phyloP scores from a whole-genome alignment of 345 rosid genomes.

The Corchorus capsularis region DNA sequence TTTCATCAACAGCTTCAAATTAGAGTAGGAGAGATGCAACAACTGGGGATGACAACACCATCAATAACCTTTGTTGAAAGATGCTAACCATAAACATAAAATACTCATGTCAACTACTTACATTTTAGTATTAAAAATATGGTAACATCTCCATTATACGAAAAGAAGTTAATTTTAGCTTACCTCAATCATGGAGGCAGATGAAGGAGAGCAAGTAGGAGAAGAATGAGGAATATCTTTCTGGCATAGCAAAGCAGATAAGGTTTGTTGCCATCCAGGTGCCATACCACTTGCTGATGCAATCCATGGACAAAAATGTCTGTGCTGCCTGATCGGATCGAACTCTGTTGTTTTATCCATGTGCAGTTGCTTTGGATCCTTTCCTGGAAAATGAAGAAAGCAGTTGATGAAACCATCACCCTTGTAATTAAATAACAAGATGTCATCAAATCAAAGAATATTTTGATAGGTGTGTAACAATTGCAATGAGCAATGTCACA shows the following conservation, averaged over 20 bases:
- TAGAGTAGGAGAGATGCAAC: no score
- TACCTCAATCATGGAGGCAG: slow-evolving; percentile 67
- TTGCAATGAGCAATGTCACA: no score
- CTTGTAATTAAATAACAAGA: slow-evolving; percentile 11
- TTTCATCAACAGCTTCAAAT: no score
- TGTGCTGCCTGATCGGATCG: slow-evolving; percentile 89
- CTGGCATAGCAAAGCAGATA: slow-evolving; percentile 62
- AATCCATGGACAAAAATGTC: slow-evolving; percentile 98
- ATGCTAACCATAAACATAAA: background rate
- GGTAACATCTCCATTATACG: background rate
- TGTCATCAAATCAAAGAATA: slow-evolving; percentile 7
- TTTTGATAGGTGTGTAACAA: background rate
- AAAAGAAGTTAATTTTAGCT: background rate
- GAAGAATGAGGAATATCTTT: slow-evolving; percentile 47
- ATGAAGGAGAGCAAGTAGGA: slow-evolving; percentile 38
- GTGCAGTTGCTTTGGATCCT: slow-evolving; percentile 23
- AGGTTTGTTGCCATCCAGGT: slow-evolving; percentile 88
- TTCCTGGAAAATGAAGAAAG: slow-evolving; percentile 38
- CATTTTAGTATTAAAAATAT: background rate
- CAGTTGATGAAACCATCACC: slow-evolving; percentile 13
- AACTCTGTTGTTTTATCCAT: slow-evolving; percentile 62
- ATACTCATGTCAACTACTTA: background rate
- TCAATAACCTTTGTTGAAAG: no score
- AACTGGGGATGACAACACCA: background rate
- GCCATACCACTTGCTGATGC: slow-evolving; percentile 47